These are phyloP conservation scores for Capsicum chinense DNA, from an alignment of 257 asterid species.

Conservation along the genomic window DNA sequence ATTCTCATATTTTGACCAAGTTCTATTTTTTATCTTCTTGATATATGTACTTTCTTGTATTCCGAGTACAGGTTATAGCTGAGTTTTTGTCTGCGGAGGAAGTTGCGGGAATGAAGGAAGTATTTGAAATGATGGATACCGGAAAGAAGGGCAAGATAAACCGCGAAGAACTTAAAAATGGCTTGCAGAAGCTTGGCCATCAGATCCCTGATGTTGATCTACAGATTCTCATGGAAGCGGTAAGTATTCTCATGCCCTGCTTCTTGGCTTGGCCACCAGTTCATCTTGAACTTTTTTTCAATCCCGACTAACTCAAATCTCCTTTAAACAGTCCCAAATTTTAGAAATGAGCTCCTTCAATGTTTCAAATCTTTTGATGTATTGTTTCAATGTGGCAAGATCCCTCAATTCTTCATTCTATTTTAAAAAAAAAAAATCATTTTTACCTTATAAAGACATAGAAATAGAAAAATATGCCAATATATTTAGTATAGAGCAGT, in stretches of 20 bases:
- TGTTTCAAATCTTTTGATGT: too few relatives aligned
- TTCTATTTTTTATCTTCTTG: neutral
- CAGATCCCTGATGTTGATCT: conserved; percentile 56
- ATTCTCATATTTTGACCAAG: neutral
- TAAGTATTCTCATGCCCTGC: conserved; percentile 36
- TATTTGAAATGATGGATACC: conserved; percentile 58
- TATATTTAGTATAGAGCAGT: too few relatives aligned
- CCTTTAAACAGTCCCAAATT: too few relatives aligned
- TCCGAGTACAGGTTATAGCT: conserved; percentile 55
- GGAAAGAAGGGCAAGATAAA: conserved; percentile 55
- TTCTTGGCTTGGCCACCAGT: neutral
- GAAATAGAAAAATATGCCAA: too few relatives aligned
- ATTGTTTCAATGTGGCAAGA: too few relatives aligned
- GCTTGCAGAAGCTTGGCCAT: conserved; percentile 66
- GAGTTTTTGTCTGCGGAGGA: conserved; percentile 75
- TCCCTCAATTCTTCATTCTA: too few relatives aligned
- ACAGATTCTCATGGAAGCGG: conserved; percentile 71
- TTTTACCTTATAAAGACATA: too few relatives aligned
- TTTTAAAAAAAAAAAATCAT: too few relatives aligned
- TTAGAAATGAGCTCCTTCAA: too few relatives aligned
- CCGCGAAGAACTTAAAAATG: conserved; percentile 54
- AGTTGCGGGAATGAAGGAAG: conserved; percentile 70
- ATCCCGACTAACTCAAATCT: too few relatives aligned
- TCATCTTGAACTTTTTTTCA: too few relatives aligned
- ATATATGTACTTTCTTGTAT: conserved; percentile 26